Evolutionary conservation across 768 basidiomycete genomes (phyloP).

Genomic region (Nevesoporus exiguus): DNA sequence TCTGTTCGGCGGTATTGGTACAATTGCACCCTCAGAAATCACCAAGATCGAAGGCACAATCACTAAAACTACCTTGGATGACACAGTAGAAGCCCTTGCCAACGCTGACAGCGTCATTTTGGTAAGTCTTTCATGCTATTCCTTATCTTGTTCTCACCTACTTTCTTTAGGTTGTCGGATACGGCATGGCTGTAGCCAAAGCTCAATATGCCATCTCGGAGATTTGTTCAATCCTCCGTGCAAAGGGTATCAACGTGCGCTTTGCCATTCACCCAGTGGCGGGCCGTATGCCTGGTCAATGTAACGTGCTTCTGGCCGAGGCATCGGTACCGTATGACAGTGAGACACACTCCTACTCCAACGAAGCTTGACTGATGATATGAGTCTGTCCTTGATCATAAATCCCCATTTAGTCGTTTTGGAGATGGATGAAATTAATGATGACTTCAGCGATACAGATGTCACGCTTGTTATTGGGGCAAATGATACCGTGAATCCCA

Average conservation of each 20-base stretch:
- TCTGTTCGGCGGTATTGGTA: constrained; percentile 80
- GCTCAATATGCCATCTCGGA: constrained; percentile 80
- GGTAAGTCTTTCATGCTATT: constrained; percentile 33
- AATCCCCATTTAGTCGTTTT: constrained; percentile 57
- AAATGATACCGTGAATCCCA: constrained; percentile 91
- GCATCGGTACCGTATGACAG: constrained; percentile 89
- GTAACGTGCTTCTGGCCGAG: constrained; percentile 88
- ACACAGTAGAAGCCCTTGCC: constrained; percentile 71
- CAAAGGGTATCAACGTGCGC: constrained; percentile 75
- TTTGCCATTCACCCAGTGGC: constrained; percentile 90
- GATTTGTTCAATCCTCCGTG: constrained; percentile 66
- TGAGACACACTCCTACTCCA: constrained; percentile 33
- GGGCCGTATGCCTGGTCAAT: constrained; percentile 91
- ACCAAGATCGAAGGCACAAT: constrained; percentile 83
- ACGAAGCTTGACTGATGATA: not conserved
- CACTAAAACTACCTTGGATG: constrained; percentile 74
- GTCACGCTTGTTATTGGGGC: constrained; percentile 90
- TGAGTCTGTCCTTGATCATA: not conserved
- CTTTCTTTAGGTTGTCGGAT: constrained; percentile 62
- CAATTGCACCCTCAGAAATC: constrained; percentile 49
- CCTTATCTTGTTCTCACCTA: constrained; percentile 4
- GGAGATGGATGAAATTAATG: constrained; percentile 95
- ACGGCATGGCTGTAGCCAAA: constrained; percentile 92
- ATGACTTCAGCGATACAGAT: constrained; percentile 85
- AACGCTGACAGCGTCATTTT: constrained; percentile 85